Evolutionary conservation across 306 rosid genomes (phyloP).

Genomic region (Dalbergia cochinchinensis): DNA sequence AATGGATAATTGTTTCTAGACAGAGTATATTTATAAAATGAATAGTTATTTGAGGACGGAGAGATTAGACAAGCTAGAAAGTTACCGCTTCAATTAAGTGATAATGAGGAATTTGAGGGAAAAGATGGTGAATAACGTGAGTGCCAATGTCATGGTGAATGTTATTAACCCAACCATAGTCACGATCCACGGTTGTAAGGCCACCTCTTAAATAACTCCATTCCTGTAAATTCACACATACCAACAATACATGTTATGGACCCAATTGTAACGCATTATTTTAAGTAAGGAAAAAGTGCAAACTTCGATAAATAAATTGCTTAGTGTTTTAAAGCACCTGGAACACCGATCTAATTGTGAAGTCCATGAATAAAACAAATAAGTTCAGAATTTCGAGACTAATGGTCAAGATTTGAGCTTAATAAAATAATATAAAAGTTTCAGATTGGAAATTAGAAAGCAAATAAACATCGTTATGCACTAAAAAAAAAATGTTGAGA

Average conservation of each 20-base stretch:
- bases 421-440: background rate
- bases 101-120: slow-evolving; percentile 89
- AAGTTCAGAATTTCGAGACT: background rate
- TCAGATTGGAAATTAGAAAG: background rate
- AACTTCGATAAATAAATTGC: background rate
- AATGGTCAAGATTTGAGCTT: background rate
- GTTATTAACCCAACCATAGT: slow-evolving; percentile 70
- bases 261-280: background rate
- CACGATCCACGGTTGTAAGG: slow-evolving; percentile 79
- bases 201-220: slow-evolving; percentile 87
- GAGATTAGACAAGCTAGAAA: background rate
- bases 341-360: background rate
- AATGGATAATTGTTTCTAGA: no score
- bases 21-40: no score
- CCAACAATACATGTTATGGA: background rate
- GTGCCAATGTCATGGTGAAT: slow-evolving; percentile 89
- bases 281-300: background rate
- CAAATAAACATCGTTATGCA: background rate
- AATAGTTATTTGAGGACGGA: no score
- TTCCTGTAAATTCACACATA: slow-evolving; percentile 52
- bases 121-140: slow-evolving; percentile 85
- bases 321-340: background rate
- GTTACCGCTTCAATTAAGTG: slow-evolving; percentile 80
- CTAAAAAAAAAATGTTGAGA: background rate
- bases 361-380: background rate